Base-by-base conservation (phyloP, 1,284 basidiomycete species). In the Apiotrichum sp. region DNA sequence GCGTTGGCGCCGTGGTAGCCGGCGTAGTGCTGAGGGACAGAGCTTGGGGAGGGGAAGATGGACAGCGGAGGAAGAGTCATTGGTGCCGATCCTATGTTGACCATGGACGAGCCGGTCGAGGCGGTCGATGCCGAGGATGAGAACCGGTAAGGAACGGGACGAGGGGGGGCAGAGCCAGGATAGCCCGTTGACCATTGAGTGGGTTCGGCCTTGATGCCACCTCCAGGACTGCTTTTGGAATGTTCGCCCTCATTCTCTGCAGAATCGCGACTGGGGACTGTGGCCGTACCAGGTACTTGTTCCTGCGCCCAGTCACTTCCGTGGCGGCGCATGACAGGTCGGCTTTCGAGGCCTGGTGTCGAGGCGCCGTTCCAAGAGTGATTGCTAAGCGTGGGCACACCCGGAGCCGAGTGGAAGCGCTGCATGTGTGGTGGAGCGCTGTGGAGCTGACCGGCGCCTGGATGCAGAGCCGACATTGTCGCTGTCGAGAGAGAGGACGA, bases 391-490 rank as follows among this genome's bases (percentile, higher is more conserved):
- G 69, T 69, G 3, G 70, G 71, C 4, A 70, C 55, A n/a, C 56
- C 53, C 6, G 71, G 71, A n/a, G 69, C 56, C 7, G 69, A 70
- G 57, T 72, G 65, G 64, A 69, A 73, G 10, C 72, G 63, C 46
- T 68, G 63, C 46, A 73, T 57, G n/a, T 59, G 61, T 0, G 71
- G 70, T 1, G 72, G 71, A 7, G 69, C 68, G 22, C 61, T 65
- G 50, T 71, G 68, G 6, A 73, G 59, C 22, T 66, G 66, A 1
- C 42, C 54, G 9, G 38, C 16, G 16, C 6, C 33, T 7, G 35
- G 36, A 16, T 43, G 41, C 10, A 50, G 42, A 13, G 47, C 49
- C 33, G 49, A 50, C 47, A 53, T 53, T 44, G 49, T 11, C 32
- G 55, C 16, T 7, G 55, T 32, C 11, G 57, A 42, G 51, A 57